Conservation (phyloP, 176 grass and related monocot genomes). For the Elymus sibiricus region DNA sequence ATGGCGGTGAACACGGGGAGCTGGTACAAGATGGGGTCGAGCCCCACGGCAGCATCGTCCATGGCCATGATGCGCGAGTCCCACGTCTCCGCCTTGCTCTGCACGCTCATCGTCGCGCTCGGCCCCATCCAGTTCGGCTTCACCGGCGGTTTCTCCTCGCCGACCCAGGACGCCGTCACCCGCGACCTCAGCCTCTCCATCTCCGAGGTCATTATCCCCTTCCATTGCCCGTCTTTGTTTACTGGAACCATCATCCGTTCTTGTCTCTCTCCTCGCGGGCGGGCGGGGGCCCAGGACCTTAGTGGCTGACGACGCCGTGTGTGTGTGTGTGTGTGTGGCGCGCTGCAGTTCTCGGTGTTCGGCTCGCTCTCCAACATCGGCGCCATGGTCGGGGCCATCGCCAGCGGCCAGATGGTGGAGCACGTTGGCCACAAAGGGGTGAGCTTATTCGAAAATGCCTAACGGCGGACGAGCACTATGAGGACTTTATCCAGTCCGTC, state of each 20-base stretch:
- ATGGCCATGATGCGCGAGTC: slow-evolving; percentile 49
- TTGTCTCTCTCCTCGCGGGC: too few species aligned
- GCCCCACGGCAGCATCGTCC: slow-evolving; percentile 56
- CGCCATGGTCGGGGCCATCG: slow-evolving; percentile 83
- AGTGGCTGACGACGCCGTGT: neutral
- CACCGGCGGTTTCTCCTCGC: too few species aligned
- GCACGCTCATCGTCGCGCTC: too few species aligned
- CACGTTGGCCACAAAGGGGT: slow-evolving; percentile 89
- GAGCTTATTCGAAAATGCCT: too few species aligned
- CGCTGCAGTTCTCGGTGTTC: slow-evolving; percentile 83
- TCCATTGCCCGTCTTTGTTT: slow-evolving; percentile 36
- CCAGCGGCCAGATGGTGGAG: slow-evolving; percentile 86
- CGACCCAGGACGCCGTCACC: too few species aligned
- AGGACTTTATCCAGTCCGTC: too few species aligned
- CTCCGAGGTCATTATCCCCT: slow-evolving; percentile 69
- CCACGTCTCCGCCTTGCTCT: slow-evolving; percentile 19
- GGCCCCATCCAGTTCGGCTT: too few species aligned
- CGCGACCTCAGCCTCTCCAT: neutral
- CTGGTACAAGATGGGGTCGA: slow-evolving; percentile 92
- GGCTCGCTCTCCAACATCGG: slow-evolving; percentile 85
- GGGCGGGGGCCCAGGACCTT: slow-evolving; percentile 6
- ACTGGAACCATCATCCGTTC: too few species aligned
- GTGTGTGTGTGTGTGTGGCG: too few species aligned
- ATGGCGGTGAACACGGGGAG: slow-evolving; percentile 68
- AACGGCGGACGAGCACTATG: too few species aligned